phyloP scores from a whole-genome alignment of 1,284 basidiomycete species.

The Trichosporon ovoides region DNA sequence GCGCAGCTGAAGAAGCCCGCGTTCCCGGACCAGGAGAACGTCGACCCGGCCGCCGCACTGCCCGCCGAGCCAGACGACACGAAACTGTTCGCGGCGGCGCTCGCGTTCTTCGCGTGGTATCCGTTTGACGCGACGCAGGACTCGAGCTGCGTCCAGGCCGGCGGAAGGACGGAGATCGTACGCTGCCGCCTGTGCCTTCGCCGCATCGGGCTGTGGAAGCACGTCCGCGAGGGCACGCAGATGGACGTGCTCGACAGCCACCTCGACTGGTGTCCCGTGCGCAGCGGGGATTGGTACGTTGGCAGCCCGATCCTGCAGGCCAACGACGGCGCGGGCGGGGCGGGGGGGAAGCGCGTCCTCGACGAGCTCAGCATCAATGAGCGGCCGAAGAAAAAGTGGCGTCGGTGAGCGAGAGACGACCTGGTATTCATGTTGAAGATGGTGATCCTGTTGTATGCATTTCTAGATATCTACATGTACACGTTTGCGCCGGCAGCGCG shows the following conservation, averaged over 20 bases:
- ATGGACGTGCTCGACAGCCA: slow-evolving; percentile 32
- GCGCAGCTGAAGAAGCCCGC: neutral
- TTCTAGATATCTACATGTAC: neutral
- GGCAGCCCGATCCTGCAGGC: slow-evolving; percentile 1
- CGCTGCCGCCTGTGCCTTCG: slow-evolving; percentile 35
- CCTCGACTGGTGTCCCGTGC: slow-evolving; percentile 38
- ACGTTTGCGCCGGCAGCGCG: neutral
- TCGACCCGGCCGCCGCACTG: too few relatives aligned
- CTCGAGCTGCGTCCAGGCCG: neutral
- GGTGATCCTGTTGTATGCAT: slow-evolving; percentile 4
- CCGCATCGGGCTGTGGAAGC: slow-evolving; percentile 37
- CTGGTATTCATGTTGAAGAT: neutral
- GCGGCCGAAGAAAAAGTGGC: slow-evolving; percentile 12
- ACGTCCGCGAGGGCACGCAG: slow-evolving; percentile 10
- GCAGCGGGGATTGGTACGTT: slow-evolving; percentile 24
- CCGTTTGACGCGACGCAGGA: slow-evolving; percentile 29
- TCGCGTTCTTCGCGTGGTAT: slow-evolving; percentile 42
- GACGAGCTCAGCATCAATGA: slow-evolving; percentile 1
- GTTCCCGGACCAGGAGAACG: neutral
- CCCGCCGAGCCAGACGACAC: neutral
- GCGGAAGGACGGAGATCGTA: slow-evolving; percentile 30
- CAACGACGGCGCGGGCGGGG: neutral
- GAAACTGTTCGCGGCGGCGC: slow-evolving; percentile 14
- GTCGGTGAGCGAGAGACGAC: neutral
- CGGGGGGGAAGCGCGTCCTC: neutral